Evolutionary conservation across 257 asterid genomes (phyloP).

Genomic region (Fraxinus cuspidata): DNA sequence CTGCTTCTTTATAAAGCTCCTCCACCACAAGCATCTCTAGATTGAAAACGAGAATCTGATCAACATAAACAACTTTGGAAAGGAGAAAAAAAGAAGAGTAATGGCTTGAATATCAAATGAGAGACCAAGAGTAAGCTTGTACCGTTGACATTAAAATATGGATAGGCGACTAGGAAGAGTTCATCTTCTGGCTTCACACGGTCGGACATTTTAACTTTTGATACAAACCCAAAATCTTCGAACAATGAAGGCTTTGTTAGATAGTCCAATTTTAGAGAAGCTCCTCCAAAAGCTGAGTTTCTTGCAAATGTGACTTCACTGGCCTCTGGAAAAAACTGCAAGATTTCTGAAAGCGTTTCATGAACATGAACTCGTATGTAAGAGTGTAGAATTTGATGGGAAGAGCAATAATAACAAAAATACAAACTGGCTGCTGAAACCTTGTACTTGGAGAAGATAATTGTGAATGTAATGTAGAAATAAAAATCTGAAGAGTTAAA

Average conservation of each 20-base stretch:
- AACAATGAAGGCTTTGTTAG: constrained; percentile 88
- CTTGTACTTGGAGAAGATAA: not conserved
- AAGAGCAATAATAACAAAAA: not conserved
- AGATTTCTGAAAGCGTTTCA: constrained; percentile 18
- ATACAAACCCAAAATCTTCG: constrained; percentile 76
- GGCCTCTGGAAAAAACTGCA: constrained; percentile 95
- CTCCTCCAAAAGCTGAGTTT: constrained; percentile 69
- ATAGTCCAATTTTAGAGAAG: constrained; percentile 76
- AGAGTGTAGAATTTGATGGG: constrained; percentile 12
- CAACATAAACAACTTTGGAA: not conserved
- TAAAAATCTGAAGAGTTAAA: too few species aligned
- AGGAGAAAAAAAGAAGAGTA: not conserved
- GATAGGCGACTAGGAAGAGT: constrained; percentile 83
- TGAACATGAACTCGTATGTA: constrained; percentile 14
- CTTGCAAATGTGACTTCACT: constrained; percentile 84
- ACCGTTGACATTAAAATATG: constrained; percentile 92
- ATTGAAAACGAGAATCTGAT: constrained; percentile 11
- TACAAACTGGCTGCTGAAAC: not conserved
- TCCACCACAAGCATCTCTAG: constrained; percentile 96
- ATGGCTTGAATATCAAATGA: not conserved
- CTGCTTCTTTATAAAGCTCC: constrained; percentile 86
- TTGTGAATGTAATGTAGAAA: not conserved
- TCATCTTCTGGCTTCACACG: constrained; percentile 86
- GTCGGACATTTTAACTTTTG: constrained; percentile 77
- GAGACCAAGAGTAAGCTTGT: constrained; percentile 17